Evolutionary conservation across 768 basidiomycete genomes (phyloP).

Genomic region (Leccinum longicurvipes): DNA sequence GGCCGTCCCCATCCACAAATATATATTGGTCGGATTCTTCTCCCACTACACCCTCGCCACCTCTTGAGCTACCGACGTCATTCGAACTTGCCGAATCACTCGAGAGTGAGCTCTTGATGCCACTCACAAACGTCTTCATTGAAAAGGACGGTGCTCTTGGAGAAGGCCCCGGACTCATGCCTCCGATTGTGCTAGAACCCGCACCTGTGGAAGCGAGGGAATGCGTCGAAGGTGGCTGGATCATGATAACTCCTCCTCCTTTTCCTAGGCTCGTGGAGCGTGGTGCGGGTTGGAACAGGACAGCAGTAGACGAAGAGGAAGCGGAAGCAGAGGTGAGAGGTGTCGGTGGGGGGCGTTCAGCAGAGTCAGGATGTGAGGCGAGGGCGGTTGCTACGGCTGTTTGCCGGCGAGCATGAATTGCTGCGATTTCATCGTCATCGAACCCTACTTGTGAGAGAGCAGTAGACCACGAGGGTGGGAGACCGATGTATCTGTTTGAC

Average conservation of each 20-base stretch:
- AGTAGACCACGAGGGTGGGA: slow-evolving; percentile 73
- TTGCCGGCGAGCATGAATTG: slow-evolving; percentile 44
- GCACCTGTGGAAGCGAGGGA: slow-evolving; percentile 4
- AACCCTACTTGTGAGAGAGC: slow-evolving; percentile 62
- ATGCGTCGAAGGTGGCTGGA: slow-evolving; percentile 15
- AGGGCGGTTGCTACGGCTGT: slow-evolving; percentile 16
- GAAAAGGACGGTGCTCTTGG: slow-evolving; percentile 20
- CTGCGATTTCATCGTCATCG: slow-evolving; percentile 63
- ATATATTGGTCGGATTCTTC: slow-evolving; percentile 26
- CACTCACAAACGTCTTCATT: slow-evolving; percentile 21
- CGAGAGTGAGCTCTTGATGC: slow-evolving; percentile 17
- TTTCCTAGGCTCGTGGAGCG: slow-evolving; percentile 23
- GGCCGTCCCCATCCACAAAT: slow-evolving; percentile 21
- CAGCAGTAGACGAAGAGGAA: slow-evolving; percentile 26
- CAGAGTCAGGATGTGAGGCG: not conserved
- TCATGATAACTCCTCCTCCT: slow-evolving; percentile 2
- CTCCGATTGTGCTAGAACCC: not conserved
- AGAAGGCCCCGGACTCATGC: slow-evolving; percentile 11
- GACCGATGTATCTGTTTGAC: too few relatives aligned
- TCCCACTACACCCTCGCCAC: not conserved
- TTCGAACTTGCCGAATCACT: slow-evolving; percentile 13
- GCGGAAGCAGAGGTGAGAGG: slow-evolving; percentile 18
- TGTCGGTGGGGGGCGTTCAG: slow-evolving; percentile 1
- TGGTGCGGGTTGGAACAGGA: slow-evolving; percentile 20
- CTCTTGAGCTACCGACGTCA: not conserved